Base-by-base conservation (phyloP, 2,329 filamentous ascomycete genomes). In the Blastomyces parvus region DNA sequence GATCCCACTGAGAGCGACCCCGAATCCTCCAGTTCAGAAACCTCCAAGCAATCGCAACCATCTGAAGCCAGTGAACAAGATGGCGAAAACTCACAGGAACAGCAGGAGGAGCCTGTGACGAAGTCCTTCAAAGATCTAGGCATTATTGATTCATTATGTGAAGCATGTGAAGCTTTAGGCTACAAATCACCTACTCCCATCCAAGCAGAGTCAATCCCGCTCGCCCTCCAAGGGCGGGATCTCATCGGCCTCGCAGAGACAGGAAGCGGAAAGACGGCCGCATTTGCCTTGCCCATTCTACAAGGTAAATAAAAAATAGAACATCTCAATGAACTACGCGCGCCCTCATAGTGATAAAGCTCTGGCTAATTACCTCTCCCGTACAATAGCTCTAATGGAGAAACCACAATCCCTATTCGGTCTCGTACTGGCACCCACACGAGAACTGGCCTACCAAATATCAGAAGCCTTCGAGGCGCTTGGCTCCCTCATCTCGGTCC, bases 221-320 rank as follows among this genome's bases (percentile, higher is more conserved):
- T 85, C 4, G 92, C 92, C 44, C 82, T 97, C 3, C 78, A 89
- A 71, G 87, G 88, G 61, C 85, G 91, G 70, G 94, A 97, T 75
- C 81, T 97, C 42, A 96, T 99, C 69, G 94, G 92, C 52, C 82
- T 97, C 60, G 94, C 94, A 40, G 93, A 99, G 77, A 99, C 94
- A 0, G 94, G 94, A 69, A 91, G 87, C 72, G 94, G 94, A 77
- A 99, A 97, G 80, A 97, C 94, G 0, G 93, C 91, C 7, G 92
- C 94, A 0, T 99, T 97, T 74, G 91, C 91, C 0, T 81, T 99
- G 2, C 94, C 94, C 0, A 95, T 99, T 48, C 83, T 99, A 2
- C 92, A 97, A 77, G 74, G 74, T 74, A 66, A 58, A 61, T 9
- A 38, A 38, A 33, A 38, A 38, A n/a, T 1, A n/a, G 11, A 25